Percentiles rank a stretch among this genome's conserved stretches.
Conservation (phyloP, 2,329 filamentous ascomycete genomes). For the Alternaria infectoria region DNA sequence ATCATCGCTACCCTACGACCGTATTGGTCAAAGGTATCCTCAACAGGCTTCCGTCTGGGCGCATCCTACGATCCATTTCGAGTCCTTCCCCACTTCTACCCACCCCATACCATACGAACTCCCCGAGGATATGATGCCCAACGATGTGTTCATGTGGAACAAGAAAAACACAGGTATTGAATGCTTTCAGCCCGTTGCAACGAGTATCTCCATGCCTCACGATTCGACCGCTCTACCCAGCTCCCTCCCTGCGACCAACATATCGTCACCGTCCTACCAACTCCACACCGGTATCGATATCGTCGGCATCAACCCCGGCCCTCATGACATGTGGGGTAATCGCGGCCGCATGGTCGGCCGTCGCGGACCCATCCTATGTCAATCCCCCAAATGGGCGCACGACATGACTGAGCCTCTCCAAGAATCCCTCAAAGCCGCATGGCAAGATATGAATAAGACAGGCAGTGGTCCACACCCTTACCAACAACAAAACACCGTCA, state of each 20-base stretch:
- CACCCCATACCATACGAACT: neutral
- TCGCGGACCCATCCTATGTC: neutral
- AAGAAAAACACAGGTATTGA: constrained; percentile 5
- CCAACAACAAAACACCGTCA: neutral
- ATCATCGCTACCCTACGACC: neutral
- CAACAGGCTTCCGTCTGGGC: constrained; percentile 1
- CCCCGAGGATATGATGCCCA: constrained; percentile 9
- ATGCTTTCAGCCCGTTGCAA: constrained; percentile 1
- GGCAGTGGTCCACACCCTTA: neutral
- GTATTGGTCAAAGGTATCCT: neutral
- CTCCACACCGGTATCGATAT: neutral
- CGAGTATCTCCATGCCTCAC: neutral
- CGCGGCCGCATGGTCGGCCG: neutral
- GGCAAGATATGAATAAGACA: neutral
- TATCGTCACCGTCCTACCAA: neutral
- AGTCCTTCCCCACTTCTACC: neutral
- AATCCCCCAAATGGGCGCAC: neutral
- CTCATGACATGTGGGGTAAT: neutral
- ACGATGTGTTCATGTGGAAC: constrained; percentile 13
- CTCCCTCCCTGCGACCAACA: neutral
- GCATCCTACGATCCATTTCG: neutral
- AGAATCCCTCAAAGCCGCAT: neutral
- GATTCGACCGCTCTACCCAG: neutral
- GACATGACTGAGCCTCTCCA: neutral
- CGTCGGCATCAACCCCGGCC: neutral